Evolutionary conservation across 305 asterid genomes (phyloP), one percentile per base, ranked within the genome.

Genomic region (Stenogyne calaminthoides): DNA sequence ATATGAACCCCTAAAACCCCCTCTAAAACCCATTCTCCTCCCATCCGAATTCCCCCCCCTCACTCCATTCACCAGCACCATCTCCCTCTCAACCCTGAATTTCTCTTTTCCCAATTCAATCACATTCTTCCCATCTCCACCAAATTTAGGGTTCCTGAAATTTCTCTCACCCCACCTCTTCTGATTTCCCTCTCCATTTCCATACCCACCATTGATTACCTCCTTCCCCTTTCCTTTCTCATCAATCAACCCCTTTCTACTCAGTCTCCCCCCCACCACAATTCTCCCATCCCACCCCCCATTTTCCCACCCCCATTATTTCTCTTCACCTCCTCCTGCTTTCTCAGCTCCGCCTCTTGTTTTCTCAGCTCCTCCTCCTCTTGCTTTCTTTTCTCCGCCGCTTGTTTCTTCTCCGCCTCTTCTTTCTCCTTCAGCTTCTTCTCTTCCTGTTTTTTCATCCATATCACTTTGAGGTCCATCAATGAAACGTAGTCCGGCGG

Each of bases 401-500:
- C 71, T 27, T 46, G 40, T 40, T 40, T 56, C 36, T 70, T 47
- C 60, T 69, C 65, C 56, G 67, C 77, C 56, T 69, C 73, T 18
- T 67, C 74, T 37, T 78, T 57, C 20, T 77, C 64, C 37, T 46
- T 67, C 56, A 62, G 71, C 56, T 78, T 74, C 65, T 71, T 52
- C 40, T 71, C 82, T 19, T 78, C 49, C 46, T 86, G 78, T 69
- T 77, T 82, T 9, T 71, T 80, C 67, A 84, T 73, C 92, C 94
- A 88, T 70, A 84, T 83, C 70, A 86, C 86, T 66, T 74, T 81
- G 16, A 90, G 89, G 4, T 86, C 81, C 56, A 64, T 84, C 2
- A 88, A 62, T n/a, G 94, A 75, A 8, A 88, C 91, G 75, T 88
- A 90, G 64, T 81, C 76, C 1, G 92, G 72, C 5, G 96, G 96